These are phyloP conservation scores for Punica granatum DNA, from an alignment of 345 rosid genomes.

Conservation along the genomic window DNA sequence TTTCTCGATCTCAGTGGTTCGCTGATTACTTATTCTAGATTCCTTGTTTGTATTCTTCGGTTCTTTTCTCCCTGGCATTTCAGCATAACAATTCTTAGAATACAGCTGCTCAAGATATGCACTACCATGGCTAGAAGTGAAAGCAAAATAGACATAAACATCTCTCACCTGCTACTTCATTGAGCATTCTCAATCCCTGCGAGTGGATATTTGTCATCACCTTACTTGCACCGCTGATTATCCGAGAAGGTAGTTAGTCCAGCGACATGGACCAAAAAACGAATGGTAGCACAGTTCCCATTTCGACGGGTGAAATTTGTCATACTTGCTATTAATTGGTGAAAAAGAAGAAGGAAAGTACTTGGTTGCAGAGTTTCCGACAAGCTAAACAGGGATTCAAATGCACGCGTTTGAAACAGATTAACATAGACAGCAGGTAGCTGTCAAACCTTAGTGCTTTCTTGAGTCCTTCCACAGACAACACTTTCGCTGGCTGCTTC, in stretches of 20 bases:
- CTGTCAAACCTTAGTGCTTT: conserved; percentile 59
- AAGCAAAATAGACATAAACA: neutral
- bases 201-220: conserved; percentile 80
- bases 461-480: conserved; percentile 76
- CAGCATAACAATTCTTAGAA: conserved; percentile 1
- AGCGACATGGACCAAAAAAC: neutral
- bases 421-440: neutral
- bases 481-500: conserved; percentile 43
- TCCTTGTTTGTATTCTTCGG: conserved; percentile 28
- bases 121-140: neutral
- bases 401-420: neutral
- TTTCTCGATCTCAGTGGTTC: conserved; percentile 24
- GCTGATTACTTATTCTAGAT: conserved; percentile 17
- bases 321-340: neutral
- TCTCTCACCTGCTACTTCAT: conserved; percentile 60
- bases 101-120: neutral
- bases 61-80: conserved; percentile 33
- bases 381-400: neutral
- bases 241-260: conserved; percentile 4
- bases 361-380: neutral
- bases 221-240: conserved; percentile 67
- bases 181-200: conserved; percentile 87
- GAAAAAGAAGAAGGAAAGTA: neutral
- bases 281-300: neutral
- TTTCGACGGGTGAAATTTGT: neutral